phyloP scores from a whole-genome alignment of 768 basidiomycete genomes.

The Rhodotorula toruloides region DNA sequence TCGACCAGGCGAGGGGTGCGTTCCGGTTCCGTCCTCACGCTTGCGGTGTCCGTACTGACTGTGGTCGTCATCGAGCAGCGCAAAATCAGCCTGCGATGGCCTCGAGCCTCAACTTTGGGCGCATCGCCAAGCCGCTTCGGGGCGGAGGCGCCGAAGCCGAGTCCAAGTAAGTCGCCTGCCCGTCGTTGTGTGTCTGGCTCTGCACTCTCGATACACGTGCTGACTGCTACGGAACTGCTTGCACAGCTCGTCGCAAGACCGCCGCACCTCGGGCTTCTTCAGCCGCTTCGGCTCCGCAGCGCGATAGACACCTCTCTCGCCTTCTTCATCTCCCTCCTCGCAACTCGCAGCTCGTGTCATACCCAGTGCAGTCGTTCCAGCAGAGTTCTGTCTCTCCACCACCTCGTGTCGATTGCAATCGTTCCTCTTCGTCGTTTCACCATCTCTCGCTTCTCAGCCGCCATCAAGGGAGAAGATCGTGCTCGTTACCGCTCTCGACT shows the following conservation, averaged over 20 bases:
- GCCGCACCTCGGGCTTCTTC: constrained; percentile 32
- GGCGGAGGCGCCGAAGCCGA: constrained; percentile 64
- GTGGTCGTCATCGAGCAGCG: constrained; percentile 49
- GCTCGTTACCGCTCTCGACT: not conserved
- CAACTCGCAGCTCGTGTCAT: not conserved
- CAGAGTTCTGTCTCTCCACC: not conserved
- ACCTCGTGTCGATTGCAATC: not conserved
- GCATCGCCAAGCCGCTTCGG: constrained; percentile 92
- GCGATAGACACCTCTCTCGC: not conserved
- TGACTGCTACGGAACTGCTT: no score
- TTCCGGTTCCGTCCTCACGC: not conserved
- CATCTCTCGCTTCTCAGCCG: no score
- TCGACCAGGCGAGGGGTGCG: constrained; percentile 88
- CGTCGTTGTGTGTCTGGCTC: no score
- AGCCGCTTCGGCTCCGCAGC: constrained; percentile 11
- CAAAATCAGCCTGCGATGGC: constrained; percentile 70
- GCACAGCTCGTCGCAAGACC: not conserved
- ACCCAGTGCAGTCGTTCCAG: not conserved
- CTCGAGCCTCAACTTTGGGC: constrained; percentile 68
- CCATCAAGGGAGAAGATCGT: not conserved
- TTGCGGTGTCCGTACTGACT: not conserved
- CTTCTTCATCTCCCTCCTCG: not conserved
- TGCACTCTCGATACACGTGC: not conserved
- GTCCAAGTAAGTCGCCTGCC: not conserved
- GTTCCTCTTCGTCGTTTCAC: not conserved